phyloP scores from a whole-genome alignment of 371 early-diverging fungal genomes.

The Chytridium lagenaria region DNA sequence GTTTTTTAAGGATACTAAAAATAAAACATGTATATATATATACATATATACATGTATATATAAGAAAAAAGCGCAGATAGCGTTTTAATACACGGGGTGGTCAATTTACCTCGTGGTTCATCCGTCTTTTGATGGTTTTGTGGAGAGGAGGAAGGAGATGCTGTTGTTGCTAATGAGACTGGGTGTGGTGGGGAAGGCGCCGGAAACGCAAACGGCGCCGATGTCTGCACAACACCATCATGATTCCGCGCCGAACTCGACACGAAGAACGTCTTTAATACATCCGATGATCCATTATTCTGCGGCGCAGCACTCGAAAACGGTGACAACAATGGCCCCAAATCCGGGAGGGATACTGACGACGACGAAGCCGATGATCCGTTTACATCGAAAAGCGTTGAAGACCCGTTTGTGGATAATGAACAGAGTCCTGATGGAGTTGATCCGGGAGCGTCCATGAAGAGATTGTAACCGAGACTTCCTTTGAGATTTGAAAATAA shows the following conservation, averaged over 20 bases:
- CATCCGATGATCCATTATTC: not conserved
- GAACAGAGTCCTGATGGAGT: not conserved
- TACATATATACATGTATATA: too few relatives aligned
- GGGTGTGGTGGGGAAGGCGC: too few relatives aligned
- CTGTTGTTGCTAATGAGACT: too few relatives aligned
- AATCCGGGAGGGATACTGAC: not conserved
- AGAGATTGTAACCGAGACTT: conserved; percentile 28
- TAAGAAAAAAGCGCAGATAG: too few relatives aligned
- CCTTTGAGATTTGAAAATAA: conserved; percentile 47
- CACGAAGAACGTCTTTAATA: not conserved
- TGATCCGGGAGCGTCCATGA: not conserved
- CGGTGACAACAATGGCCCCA: not conserved
- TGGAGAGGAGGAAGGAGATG: too few relatives aligned
- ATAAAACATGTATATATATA: too few relatives aligned
- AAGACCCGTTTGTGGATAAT: not conserved
- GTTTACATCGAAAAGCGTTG: not conserved
- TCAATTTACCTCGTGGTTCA: too few relatives aligned
- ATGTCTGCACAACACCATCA: too few relatives aligned
- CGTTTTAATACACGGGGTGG: too few relatives aligned
- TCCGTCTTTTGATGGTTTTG: too few relatives aligned
- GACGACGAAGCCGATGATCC: not conserved
- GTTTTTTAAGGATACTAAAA: too few relatives aligned
- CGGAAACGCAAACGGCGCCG: too few relatives aligned
- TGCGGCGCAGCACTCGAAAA: not conserved
- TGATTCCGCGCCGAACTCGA: not conserved